These are phyloP conservation scores for Lactarius sanguifluus DNA, from an alignment of 768 basidiomycete species.

Conservation along the genomic window DNA sequence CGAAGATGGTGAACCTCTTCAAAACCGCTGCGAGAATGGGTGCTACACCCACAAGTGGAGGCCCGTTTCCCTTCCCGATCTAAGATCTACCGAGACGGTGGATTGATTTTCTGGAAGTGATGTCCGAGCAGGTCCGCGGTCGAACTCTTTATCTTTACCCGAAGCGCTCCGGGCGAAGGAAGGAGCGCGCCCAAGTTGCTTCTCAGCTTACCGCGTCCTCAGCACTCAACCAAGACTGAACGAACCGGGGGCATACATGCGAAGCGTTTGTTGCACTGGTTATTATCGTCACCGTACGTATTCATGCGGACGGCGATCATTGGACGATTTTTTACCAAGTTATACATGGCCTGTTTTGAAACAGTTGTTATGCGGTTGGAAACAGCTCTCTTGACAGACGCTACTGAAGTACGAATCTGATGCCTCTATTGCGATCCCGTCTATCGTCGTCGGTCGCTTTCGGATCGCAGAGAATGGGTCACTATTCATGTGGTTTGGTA, in stretches of 20 bases:
- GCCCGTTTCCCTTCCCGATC: neutral
- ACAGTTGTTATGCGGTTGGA: neutral
- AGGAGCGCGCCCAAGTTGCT: neutral
- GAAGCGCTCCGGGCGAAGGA: neutral
- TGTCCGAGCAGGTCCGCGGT: neutral
- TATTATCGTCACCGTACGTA: neutral
- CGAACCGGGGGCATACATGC: neutral
- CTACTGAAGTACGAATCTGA: neutral
- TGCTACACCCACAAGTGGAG: neutral
- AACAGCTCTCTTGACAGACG: neutral
- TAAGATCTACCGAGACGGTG: neutral
- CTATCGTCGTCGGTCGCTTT: neutral
- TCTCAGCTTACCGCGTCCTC: neutral
- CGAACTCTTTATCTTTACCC: neutral
- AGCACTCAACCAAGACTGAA: neutral
- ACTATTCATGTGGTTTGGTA: neutral
- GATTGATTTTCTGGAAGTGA: neutral
- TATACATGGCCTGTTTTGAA: neutral
- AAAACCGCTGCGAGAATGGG: neutral
- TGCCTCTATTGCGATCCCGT: neutral
- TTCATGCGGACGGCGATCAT: neutral
- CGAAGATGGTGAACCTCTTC: neutral
- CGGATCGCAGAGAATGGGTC: neutral
- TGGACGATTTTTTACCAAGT: neutral
- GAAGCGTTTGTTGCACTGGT: neutral